These are phyloP conservation scores for Trichoderma atroviride DNA, from an alignment of 2,329 filamentous ascomycete genomes.

Conservation along the genomic window DNA sequence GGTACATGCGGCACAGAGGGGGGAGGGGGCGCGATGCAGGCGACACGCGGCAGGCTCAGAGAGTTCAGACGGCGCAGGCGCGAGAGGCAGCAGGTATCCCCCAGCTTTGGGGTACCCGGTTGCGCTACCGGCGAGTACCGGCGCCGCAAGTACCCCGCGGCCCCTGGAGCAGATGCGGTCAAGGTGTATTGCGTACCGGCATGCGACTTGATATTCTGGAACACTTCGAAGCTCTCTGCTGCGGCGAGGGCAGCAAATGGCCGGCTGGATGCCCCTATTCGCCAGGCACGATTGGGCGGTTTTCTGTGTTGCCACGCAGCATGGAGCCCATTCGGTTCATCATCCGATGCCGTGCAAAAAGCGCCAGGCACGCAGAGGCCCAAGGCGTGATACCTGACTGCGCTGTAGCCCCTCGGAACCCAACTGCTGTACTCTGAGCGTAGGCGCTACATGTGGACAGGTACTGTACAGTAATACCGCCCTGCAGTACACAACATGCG, in stretches of 20 bases:
- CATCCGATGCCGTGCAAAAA: background rate
- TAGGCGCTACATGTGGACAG: background rate
- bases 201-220: constrained; percentile 16
- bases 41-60: background rate
- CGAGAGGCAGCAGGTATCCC: constrained; percentile 18
- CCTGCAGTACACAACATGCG: background rate
- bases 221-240: constrained; percentile 12
- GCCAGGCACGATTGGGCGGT: background rate
- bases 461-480: too few relatives aligned
- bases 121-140: constrained; percentile 5
- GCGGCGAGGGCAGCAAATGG: background rate
- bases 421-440: background rate
- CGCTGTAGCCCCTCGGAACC: background rate
- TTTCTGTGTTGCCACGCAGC: background rate
- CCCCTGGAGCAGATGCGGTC: constrained; percentile 24
- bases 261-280: constrained; percentile 14
- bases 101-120: constrained; percentile 22
- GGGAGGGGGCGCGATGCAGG: constrained; percentile 13
- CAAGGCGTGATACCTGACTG: background rate
- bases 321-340: background rate
- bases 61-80: background rate
- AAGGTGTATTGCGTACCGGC: constrained; percentile 13
- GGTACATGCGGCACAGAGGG: constrained; percentile 23
- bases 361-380: background rate
- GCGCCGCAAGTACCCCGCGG: constrained; percentile 8